These are phyloP conservation scores for Takakia lepidozioides DNA, from an alignment of 225 moss, liverwort and hornwort species.

Conservation along the genomic window DNA sequence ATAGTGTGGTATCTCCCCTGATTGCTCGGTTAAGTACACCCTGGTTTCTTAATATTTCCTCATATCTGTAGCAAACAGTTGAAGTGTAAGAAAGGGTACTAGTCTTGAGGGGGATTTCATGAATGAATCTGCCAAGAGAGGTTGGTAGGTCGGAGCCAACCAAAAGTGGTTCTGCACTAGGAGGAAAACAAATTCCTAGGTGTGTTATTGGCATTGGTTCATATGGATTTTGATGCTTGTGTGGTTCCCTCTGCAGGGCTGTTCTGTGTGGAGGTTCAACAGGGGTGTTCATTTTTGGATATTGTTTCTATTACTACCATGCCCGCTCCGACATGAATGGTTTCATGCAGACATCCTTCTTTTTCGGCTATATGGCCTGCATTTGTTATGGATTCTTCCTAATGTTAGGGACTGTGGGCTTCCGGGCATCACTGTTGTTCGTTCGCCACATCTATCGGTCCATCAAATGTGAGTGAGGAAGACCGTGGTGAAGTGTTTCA, in stretches of 20 bases:
- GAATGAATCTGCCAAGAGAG: too few relatives aligned
- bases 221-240: conserved; percentile 3
- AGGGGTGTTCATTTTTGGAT: conserved; percentile 89
- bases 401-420: conserved; percentile 91
- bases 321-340: conserved; percentile 86
- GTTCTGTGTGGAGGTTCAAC: conserved; percentile 92
- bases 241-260: conserved; percentile 40
- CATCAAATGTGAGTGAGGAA: conserved; percentile 84
- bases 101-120: too few relatives aligned
- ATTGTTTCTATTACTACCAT: conserved; percentile 92
- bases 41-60: too few relatives aligned
- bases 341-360: conserved; percentile 98
- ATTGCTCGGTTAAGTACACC: too few relatives aligned
- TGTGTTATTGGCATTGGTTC: neutral
- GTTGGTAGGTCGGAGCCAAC: too few relatives aligned
- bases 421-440: conserved; percentile 84
- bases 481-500: too few relatives aligned
- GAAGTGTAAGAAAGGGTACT: too few relatives aligned
- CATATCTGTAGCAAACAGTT: neutral
- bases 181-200: too few relatives aligned
- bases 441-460: conserved; percentile 96
- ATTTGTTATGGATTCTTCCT: conserved; percentile 98
- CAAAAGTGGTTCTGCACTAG: too few relatives aligned
- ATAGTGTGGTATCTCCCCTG: too few relatives aligned
- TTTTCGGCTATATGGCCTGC: conserved; percentile 98